Percentiles rank a stretch among this genome's conserved stretches.
These are phyloP conservation scores for Gossypium mustelinum DNA, from an alignment of 345 rosid genomes.

Conservation along the genomic window DNA sequence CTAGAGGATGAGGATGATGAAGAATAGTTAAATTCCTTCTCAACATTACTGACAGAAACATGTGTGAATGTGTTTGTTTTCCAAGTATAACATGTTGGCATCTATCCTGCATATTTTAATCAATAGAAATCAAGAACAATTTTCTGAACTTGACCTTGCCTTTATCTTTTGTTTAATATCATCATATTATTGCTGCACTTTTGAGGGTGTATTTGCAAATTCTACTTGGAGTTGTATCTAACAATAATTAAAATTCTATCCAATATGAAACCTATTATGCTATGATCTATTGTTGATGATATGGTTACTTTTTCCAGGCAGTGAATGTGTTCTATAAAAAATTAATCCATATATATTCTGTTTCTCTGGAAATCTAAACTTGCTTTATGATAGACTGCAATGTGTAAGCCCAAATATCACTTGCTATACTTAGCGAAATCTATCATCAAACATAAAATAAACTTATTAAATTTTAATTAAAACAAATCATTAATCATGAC, in stretches of 20 bases:
- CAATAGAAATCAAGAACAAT: background rate
- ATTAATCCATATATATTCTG: too few relatives aligned
- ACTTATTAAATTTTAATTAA: too few relatives aligned
- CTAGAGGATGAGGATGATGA: slow-evolving; percentile 30
- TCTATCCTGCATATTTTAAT: background rate
- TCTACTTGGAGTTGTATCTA: background rate
- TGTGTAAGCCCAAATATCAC: too few relatives aligned
- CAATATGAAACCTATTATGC: background rate
- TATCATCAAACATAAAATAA: too few relatives aligned
- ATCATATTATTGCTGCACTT: background rate
- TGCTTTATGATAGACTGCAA: too few relatives aligned
- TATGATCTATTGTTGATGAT: background rate
- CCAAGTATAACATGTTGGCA: background rate
- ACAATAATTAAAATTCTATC: background rate
- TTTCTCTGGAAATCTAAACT: too few relatives aligned
- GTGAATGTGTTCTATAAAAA: too few relatives aligned
- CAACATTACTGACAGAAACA: slow-evolving; percentile 18
- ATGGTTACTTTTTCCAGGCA: too few relatives aligned
- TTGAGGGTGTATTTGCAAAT: background rate
- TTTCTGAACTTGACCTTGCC: background rate
- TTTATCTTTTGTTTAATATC: background rate
- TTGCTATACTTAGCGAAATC: too few relatives aligned
- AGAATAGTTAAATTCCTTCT: slow-evolving; percentile 30
- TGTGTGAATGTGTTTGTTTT: slow-evolving; percentile 4
- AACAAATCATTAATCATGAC: too few relatives aligned